Conservation (phyloP, 1,139 yeast species). For the Kodamaea anthophila region DNA sequence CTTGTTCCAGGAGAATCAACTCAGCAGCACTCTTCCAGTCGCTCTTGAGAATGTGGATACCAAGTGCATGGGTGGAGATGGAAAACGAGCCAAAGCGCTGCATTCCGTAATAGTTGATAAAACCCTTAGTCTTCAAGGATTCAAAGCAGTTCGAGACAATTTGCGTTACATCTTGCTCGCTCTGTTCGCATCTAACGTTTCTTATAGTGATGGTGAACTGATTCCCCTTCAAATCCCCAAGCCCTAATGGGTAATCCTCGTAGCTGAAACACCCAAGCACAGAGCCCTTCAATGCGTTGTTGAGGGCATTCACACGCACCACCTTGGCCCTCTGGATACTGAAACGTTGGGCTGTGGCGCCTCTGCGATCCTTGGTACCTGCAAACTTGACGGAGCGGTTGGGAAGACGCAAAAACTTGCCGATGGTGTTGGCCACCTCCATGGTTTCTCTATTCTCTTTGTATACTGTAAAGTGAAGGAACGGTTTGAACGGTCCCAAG, state of each 20-base stretch:
- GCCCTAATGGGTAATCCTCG: conserved; percentile 52
- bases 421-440: conserved; percentile 79
- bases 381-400: conserved; percentile 70
- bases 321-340: conserved; percentile 67
- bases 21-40: conserved; percentile 81
- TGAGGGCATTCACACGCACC: conserved; percentile 73
- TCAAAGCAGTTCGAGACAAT: conserved; percentile 48
- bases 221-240: conserved; percentile 86
- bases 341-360: conserved; percentile 84
- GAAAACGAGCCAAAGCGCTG: conserved; percentile 97
- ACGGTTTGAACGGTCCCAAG: conserved; percentile 63
- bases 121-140: conserved; percentile 63
- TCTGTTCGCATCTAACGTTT: conserved; percentile 43
- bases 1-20: conserved; percentile 77
- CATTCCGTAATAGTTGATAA: conserved; percentile 92
- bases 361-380: conserved; percentile 96
- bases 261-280: conserved; percentile 74
- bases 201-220: conserved; percentile 81
- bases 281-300: conserved; percentile 67
- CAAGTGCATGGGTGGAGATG: conserved; percentile 81
- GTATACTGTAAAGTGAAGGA: conserved; percentile 72
- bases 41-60: conserved; percentile 60
- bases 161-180: conserved; percentile 25
- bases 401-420: conserved; percentile 70
- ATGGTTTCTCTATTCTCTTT: conserved; percentile 96